phyloP scores from a whole-genome alignment of 495 filamentous ascomycete species.

The Lineolata rhizophorae region DNA sequence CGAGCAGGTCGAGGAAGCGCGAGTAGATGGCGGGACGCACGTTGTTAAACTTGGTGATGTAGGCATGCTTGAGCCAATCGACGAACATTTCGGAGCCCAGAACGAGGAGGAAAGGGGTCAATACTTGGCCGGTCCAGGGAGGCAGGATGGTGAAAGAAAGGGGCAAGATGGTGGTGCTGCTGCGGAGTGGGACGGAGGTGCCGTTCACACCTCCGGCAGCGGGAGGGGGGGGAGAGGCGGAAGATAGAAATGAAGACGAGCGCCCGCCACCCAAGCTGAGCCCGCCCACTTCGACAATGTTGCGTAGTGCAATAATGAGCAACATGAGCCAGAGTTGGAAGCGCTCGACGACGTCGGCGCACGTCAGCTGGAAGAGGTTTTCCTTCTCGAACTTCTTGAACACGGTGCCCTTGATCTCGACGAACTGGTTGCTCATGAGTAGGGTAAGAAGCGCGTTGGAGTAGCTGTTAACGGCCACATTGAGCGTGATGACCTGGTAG shows the following conservation, averaged over 20 bases:
- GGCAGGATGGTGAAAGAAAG: constrained; percentile 78
- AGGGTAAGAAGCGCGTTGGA: constrained; percentile 88
- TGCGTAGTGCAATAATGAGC: constrained; percentile 81
- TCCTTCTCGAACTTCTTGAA: constrained; percentile 98
- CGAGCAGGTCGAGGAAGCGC: constrained; percentile 74
- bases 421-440: constrained; percentile 85
- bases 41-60: constrained; percentile 97
- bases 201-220: constrained; percentile 19
- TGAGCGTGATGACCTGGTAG: constrained; percentile 92
- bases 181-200: constrained; percentile 24
- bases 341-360: constrained; percentile 87
- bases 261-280: constrained; percentile 16
- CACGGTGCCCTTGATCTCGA: constrained; percentile 92
- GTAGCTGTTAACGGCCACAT: constrained; percentile 96
- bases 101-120: constrained; percentile 80
- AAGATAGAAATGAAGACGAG: neutral
- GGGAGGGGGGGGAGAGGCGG: constrained; percentile 4
- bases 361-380: constrained; percentile 89
- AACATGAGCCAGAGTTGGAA: constrained; percentile 98
- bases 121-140: constrained; percentile 65
- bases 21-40: constrained; percentile 73
- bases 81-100: constrained; percentile 92
- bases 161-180: constrained; percentile 46
- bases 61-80: constrained; percentile 93
- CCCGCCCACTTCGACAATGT: constrained; percentile 82